Conservation (phyloP, 257 asterid genomes). For the Plectranthus barbatus region DNA sequence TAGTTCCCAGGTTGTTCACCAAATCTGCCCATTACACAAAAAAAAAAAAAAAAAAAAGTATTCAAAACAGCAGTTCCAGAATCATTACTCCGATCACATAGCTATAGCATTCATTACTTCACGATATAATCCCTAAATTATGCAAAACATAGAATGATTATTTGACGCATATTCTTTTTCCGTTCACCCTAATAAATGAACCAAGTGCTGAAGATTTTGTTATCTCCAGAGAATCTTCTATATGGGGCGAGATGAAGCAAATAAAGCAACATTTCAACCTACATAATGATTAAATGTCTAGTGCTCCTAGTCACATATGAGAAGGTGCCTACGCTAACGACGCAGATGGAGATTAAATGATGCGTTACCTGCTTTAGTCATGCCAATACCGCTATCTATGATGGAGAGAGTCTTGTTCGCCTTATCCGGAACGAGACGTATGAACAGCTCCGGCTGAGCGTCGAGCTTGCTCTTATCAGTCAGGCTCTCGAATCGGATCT, state of each 20-base stretch:
- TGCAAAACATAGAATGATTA: too few species aligned
- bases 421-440: slow-evolving; percentile 38
- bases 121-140: not conserved
- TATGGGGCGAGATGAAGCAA: too few species aligned
- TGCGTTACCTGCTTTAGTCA: slow-evolving; percentile 36
- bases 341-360: not conserved
- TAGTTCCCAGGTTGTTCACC: slow-evolving; percentile 46
- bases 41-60: not conserved
- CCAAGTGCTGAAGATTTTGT: too few species aligned
- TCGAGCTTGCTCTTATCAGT: too few species aligned
- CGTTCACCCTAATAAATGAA: too few species aligned
- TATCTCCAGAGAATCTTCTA: too few species aligned
- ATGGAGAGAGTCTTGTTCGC: slow-evolving; percentile 42
- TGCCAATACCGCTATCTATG: slow-evolving; percentile 38
- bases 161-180: too few species aligned
- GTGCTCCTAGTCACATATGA: too few species aligned
- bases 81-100: too few species aligned
- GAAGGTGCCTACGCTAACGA: too few species aligned
- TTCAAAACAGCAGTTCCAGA: too few species aligned
- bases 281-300: not conserved
- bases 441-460: slow-evolving; percentile 37
- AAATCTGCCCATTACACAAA: slow-evolving; percentile 14
- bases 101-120: not conserved
- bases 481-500: slow-evolving; percentile 39
- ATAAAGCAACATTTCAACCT: too few species aligned